Percentiles rank a stretch among this genome's conserved stretches.
phyloP scores from a whole-genome alignment of 2,329 filamentous ascomycete genomes.

The Neodidymelliopsis sp. region DNA sequence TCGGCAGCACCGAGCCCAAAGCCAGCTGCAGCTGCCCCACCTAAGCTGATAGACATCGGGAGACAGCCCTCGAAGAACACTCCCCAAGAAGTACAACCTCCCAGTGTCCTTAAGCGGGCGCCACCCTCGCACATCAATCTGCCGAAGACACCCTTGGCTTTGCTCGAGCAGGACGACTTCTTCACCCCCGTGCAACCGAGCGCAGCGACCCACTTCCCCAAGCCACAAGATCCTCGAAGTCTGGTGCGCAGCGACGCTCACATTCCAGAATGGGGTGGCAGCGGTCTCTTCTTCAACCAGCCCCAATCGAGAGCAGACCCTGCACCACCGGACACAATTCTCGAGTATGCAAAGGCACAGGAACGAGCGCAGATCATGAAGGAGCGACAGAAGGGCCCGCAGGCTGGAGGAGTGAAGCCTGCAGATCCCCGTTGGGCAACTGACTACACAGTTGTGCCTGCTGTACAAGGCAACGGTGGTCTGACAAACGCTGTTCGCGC shows the following conservation, averaged over 20 bases:
- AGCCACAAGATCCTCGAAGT: conserved; percentile 56
- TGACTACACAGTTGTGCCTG: conserved; percentile 82
- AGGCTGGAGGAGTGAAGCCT: conserved; percentile 32
- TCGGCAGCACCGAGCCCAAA: conserved; percentile 48
- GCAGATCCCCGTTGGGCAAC: conserved; percentile 66
- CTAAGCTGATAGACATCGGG: conserved; percentile 51
- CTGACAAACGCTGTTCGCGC: conserved; percentile 87
- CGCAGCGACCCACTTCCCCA: conserved; percentile 62
- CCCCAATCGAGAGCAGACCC: conserved; percentile 77
- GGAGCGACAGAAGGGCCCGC: conserved; percentile 29
- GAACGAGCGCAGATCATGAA: conserved; percentile 44
- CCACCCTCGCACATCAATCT: conserved; percentile 34
- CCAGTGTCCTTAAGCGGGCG: conserved; percentile 51
- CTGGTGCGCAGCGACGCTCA: conserved; percentile 77
- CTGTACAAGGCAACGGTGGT: conserved; percentile 91
- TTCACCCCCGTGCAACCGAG: conserved; percentile 54
- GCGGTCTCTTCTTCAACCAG: conserved; percentile 72
- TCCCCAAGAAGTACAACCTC: conserved; percentile 36
- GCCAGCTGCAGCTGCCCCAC: conserved; percentile 28
- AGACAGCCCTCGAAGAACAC: conserved; percentile 56
- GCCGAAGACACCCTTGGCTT: conserved; percentile 53
- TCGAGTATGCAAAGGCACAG: conserved; percentile 68
- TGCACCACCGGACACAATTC: conserved; percentile 76
- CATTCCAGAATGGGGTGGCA: conserved; percentile 76
- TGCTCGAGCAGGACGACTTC: conserved; percentile 53